Evolutionary conservation across 768 basidiomycete species (phyloP).

Genomic region (Neoboletus brunneissimus): DNA sequence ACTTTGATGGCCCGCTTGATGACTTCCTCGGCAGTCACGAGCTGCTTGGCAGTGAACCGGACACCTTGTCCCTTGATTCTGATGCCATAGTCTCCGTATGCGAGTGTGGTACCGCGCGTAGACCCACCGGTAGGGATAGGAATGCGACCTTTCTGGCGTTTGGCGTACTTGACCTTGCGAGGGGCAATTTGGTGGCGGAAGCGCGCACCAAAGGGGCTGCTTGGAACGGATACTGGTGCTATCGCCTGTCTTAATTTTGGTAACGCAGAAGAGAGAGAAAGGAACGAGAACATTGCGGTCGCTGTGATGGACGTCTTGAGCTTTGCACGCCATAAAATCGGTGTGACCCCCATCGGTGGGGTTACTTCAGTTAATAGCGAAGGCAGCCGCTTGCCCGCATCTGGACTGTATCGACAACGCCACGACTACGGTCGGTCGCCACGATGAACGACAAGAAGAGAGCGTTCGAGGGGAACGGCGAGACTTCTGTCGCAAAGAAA

Average conservation of each 20-base stretch:
- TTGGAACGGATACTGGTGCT: slow-evolving; percentile 10
- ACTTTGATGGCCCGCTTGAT: slow-evolving; percentile 87
- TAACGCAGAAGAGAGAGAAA: slow-evolving; percentile 15
- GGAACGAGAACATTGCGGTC: slow-evolving; percentile 22
- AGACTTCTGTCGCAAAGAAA: slow-evolving; percentile 52
- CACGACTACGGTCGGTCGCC: slow-evolving; percentile 7
- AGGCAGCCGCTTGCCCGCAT: not conserved
- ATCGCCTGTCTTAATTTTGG: slow-evolving; percentile 12
- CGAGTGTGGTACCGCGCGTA: slow-evolving; percentile 87
- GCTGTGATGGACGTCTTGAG: not conserved
- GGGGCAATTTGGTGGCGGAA: slow-evolving; percentile 73
- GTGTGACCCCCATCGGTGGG: slow-evolving; percentile 21
- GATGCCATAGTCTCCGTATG: slow-evolving; percentile 90
- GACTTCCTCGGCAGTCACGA: slow-evolving; percentile 81
- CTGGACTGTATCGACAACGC: slow-evolving; percentile 2
- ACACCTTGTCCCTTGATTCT: slow-evolving; percentile 80
- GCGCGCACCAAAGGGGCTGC: slow-evolving; percentile 23
- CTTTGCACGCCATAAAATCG: not conserved
- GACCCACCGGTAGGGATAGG: slow-evolving; percentile 89
- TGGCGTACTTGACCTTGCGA: slow-evolving; percentile 75
- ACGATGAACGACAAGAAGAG: slow-evolving; percentile 70
- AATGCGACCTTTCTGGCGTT: slow-evolving; percentile 86
- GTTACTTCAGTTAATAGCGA: slow-evolving; percentile 1
- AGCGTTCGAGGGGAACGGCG: slow-evolving; percentile 53
- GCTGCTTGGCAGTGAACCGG: slow-evolving; percentile 85